Evolutionary conservation across 2,329 filamentous ascomycete species (phyloP), one percentile per base, ranked within the genome.

Genomic region (Paecilomyces dactylethromorphus): DNA sequence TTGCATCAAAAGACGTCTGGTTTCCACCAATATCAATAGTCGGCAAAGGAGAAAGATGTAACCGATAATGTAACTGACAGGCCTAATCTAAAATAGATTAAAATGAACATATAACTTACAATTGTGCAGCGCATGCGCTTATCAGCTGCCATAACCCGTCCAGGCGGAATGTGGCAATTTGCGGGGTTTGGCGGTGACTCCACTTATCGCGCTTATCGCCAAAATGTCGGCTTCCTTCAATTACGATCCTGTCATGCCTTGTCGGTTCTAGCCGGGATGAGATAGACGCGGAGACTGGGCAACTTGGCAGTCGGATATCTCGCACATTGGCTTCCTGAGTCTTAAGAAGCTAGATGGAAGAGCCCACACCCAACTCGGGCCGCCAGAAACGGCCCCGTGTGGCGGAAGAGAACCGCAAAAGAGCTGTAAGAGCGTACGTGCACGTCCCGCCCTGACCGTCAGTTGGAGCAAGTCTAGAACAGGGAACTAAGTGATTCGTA

Each of bases 391-490:
- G 73, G 65, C 73, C 73, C 59, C 73, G 73, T 50, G 72, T 75
- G 58, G 70, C 73, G 26, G 73, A 75, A 61, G 73, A 75, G 61
- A 74, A 75, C 63, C 72, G 73, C 63, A 75, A 75, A 62, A 66
- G 73, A 63, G 74, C 74, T 53, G 72, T 74, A 39, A 65, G 74
- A 70, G 74, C 74, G 73, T 76, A 68, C 62, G 73, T 60, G 24
- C 2, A 58, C 39, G 50, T 13, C 50, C 50, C 50, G 50, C 51
- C n/a, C 15, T n/a, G 26, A 13, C 52, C 24, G 12, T 51, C 24
- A 50, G 55, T 12, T 39, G n/a, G 31, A 11, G 15, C 18, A 18
- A n/a, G 24, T 56, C 13, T 22, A 39, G 33, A 35, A 13, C 3
- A 24, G 5, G 21, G n/a, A 21, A 33, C n/a, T 51, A 21, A 11